Evolutionary conservation across 768 basidiomycete genomes (phyloP).

Genomic region (Leucogyrophana mollusca): DNA sequence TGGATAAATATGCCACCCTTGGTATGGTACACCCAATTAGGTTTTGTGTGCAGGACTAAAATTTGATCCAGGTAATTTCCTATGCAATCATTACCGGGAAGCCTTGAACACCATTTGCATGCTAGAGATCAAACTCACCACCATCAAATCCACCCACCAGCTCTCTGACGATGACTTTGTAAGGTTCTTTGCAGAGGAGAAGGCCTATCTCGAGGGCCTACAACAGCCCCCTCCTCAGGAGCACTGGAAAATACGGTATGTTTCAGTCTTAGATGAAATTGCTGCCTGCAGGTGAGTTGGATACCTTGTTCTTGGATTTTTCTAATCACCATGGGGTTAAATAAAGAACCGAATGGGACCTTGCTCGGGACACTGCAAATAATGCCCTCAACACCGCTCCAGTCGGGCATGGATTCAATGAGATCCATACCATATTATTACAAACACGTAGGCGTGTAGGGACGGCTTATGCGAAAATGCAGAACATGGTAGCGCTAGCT

Average conservation of each 20-base stretch:
- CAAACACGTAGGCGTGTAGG: conserved; percentile 1
- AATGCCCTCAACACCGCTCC: neutral
- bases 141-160: neutral
- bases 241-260: neutral
- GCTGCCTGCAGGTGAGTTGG: neutral
- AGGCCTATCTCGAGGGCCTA: neutral
- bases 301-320: neutral
- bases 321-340: no score
- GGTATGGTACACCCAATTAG: conserved; percentile 9
- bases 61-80: neutral
- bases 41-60: no score
- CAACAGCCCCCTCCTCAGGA: neutral
- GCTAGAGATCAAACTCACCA: neutral
- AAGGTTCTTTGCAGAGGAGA: neutral
- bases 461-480: neutral
- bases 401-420: neutral
- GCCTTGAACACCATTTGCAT: neutral
- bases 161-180: neutral
- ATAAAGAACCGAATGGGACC: neutral
- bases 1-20: conserved; percentile 16
- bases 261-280: neutral
- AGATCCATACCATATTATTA: neutral
- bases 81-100: conserved; percentile 6
- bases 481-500: conserved; percentile 2
- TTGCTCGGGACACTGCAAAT: neutral